Conservation (phyloP, 352 stramenopile genomes). For the Pythium phragmitis region DNA sequence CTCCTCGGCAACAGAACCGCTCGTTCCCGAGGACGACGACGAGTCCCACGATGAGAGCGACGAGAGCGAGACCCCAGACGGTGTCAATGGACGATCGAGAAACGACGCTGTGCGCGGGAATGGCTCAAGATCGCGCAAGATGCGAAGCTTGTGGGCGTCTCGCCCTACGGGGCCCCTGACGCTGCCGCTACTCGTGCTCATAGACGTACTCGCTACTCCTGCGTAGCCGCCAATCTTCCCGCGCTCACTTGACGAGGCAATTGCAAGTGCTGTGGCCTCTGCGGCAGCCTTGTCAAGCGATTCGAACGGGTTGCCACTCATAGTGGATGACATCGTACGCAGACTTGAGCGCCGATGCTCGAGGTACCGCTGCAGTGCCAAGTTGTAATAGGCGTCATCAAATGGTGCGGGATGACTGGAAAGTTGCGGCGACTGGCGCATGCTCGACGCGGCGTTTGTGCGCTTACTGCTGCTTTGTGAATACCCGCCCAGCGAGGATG, state of each 20-base stretch:
- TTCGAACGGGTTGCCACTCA: constrained; percentile 30
- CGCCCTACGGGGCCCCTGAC: neutral
- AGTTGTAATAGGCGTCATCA: constrained; percentile 76
- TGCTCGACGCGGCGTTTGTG: constrained; percentile 18
- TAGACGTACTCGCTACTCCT: no score
- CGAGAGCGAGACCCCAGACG: constrained; percentile 21
- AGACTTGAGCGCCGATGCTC: constrained; percentile 48
- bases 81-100: constrained; percentile 6
- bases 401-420: constrained; percentile 20
- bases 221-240: neutral
- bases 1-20: neutral
- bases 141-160: constrained; percentile 19
- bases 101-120: constrained; percentile 6
- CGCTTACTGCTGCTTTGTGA: constrained; percentile 15
- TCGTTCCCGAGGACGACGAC: constrained; percentile 1
- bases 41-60: constrained; percentile 16
- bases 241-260: neutral
- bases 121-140: constrained; percentile 13
- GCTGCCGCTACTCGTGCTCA: constrained; percentile 7
- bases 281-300: constrained; percentile 10
- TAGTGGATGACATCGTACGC: constrained; percentile 40
- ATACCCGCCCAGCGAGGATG: constrained; percentile 10
- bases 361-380: constrained; percentile 56
- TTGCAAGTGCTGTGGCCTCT: constrained; percentile 2
- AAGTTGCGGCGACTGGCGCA: constrained; percentile 19